These are phyloP conservation scores for Harrya chromipes DNA, from an alignment of 768 basidiomycete species.

Conservation along the genomic window DNA sequence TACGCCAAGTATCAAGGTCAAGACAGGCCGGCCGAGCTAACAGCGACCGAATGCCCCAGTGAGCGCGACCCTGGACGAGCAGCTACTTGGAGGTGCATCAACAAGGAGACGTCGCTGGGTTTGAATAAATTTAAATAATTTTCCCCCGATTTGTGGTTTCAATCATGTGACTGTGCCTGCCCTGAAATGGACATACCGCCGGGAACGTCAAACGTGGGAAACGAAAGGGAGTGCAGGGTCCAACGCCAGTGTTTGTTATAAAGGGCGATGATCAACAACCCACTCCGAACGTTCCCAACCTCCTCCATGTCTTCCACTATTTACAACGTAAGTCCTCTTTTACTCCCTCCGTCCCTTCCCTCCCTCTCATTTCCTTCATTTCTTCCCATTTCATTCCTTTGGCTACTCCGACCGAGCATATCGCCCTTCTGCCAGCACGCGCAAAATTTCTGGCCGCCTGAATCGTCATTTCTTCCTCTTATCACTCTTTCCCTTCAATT, in stretches of 20 bases:
- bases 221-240: slow-evolving; percentile 33
- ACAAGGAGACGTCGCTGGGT: slow-evolving; percentile 21
- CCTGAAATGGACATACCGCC: slow-evolving; percentile 32
- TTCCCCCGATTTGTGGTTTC: slow-evolving; percentile 14
- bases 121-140: slow-evolving; percentile 12
- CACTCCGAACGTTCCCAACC: slow-evolving; percentile 37
- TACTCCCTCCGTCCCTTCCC: neutral
- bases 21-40: slow-evolving; percentile 8
- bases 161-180: slow-evolving; percentile 32
- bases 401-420: neutral
- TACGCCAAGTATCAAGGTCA: neutral
- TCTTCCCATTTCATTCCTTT: neutral
- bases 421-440: slow-evolving; percentile 1
- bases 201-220: slow-evolving; percentile 36
- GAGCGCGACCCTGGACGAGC: no score
- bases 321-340: slow-evolving; percentile 33
- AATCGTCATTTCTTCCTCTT: neutral
- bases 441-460: slow-evolving; percentile 26
- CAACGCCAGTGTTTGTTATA: slow-evolving; percentile 35
- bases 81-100: no score
- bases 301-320: slow-evolving; percentile 38
- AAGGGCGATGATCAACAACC: slow-evolving; percentile 40
- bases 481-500: neutral
- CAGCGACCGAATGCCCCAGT: neutral
- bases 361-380: neutral